A percentile compares a stretch with the other conserved stretches of the same genome.
Evolutionary conservation across 345 rosid genomes (phyloP).

Genomic region (thale cress (Arabidopsis thaliana)): TAIR10.1 NC_003070.9:4889001-4889500

Average conservation of each 20-base stretch:
- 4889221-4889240: conserved; percentile 57
- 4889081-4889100: background rate
- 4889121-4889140: background rate
- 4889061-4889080: background rate
- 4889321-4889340: conserved; percentile 45
- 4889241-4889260: background rate
- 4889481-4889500: conserved; percentile 8
- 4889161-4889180: conserved; percentile 62
- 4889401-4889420: conserved; percentile 47
- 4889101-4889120: background rate
- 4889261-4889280: background rate
- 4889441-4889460: conserved; percentile 30
- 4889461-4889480: conserved; percentile 29
- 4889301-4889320: background rate
- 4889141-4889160: conserved; percentile 78
- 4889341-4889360: conserved; percentile 77
- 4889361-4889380: conserved; percentile 68
- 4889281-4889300: background rate
- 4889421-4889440: background rate
- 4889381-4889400: conserved; percentile 55
- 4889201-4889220: conserved; percentile 73
- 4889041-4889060: conserved; percentile 68
- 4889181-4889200: conserved; percentile 62
- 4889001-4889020: conserved; percentile 86
- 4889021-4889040: conserved; percentile 78